Conservation (phyloP, 805 yeast genomes). For the Groenewaldozyma salmanticensis region DNA sequence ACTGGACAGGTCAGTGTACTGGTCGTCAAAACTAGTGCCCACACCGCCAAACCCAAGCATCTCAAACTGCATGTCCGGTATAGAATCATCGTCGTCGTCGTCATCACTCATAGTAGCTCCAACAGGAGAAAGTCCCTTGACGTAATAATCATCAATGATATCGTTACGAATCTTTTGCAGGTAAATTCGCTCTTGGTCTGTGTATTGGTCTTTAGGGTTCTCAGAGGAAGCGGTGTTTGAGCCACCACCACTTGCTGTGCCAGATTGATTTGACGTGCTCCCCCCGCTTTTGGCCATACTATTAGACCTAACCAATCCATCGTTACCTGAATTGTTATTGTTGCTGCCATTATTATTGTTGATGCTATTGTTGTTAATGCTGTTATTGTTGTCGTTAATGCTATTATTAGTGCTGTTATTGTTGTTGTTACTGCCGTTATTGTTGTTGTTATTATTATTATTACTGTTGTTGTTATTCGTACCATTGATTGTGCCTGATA, state of each 20-base stretch:
- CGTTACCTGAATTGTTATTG: not conserved
- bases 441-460: not conserved
- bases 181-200: conserved; percentile 60
- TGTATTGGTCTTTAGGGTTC: conserved; percentile 27
- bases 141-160: conserved; percentile 59
- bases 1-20: conserved; percentile 19
- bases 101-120: conserved; percentile 22
- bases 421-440: not conserved
- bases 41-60: conserved; percentile 24
- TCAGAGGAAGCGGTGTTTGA: conserved; percentile 3
- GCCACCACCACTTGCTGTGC: too few relatives aligned
- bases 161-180: conserved; percentile 53
- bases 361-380: not conserved
- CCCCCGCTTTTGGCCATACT: not conserved
- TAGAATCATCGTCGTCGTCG: conserved; percentile 25
- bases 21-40: conserved; percentile 26
- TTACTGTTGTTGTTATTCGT: not conserved
- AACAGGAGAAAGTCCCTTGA: conserved; percentile 45
- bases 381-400: not conserved
- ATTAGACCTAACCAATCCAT: not conserved
- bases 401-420: not conserved
- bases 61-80: conserved; percentile 17
- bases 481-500: not conserved
- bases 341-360: not conserved
- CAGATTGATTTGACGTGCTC: not conserved